phyloP scores from a whole-genome alignment of 306 rosid genomes.

The Lablab purpureus region DNA sequence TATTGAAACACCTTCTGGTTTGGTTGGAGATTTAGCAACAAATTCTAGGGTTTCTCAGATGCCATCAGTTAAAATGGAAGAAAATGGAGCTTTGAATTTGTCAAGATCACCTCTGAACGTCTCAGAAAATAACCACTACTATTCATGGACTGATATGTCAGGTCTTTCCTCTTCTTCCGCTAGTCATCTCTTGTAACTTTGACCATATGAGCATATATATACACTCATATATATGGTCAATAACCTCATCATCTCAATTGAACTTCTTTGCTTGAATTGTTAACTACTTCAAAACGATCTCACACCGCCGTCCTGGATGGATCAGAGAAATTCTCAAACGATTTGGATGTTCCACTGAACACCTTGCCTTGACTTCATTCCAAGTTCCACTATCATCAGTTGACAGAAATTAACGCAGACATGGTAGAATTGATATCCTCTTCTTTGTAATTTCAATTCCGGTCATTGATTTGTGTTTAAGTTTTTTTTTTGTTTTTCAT shows the following conservation, averaged over 20 bases:
- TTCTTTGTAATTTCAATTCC: conserved; percentile 38
- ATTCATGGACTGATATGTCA: conserved; percentile 74
- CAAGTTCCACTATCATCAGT: conserved; percentile 24
- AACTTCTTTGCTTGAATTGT: conserved; percentile 7
- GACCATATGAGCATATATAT: background rate
- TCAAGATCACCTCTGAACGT: conserved; percentile 52
- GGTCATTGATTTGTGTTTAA: conserved; percentile 37
- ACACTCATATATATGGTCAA: background rate
- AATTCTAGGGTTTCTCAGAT: conserved; percentile 65
- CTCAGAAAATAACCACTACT: conserved; percentile 56
- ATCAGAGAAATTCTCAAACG: conserved; percentile 5
- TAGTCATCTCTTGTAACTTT: conserved; percentile 62
- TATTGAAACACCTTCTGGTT: conserved; percentile 37
- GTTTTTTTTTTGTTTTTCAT: conserved; percentile 5
- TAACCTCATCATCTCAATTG: background rate
- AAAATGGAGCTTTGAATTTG: conserved; percentile 52
- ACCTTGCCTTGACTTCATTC: conserved; percentile 8
- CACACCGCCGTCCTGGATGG: background rate
- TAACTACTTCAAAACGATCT: background rate
- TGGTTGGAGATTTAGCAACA: conserved; percentile 49
- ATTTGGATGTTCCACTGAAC: conserved; percentile 17
- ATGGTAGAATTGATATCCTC: conserved; percentile 48
- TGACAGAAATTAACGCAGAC: conserved; percentile 44
- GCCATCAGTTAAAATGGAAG: conserved; percentile 67
- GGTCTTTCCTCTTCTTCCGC: conserved; percentile 75